A percentile compares a stretch with the other conserved stretches of the same genome.
phyloP scores from a whole-genome alignment of 176 grass and related monocot genomes.

The Dendrocalamus sinicus region DNA sequence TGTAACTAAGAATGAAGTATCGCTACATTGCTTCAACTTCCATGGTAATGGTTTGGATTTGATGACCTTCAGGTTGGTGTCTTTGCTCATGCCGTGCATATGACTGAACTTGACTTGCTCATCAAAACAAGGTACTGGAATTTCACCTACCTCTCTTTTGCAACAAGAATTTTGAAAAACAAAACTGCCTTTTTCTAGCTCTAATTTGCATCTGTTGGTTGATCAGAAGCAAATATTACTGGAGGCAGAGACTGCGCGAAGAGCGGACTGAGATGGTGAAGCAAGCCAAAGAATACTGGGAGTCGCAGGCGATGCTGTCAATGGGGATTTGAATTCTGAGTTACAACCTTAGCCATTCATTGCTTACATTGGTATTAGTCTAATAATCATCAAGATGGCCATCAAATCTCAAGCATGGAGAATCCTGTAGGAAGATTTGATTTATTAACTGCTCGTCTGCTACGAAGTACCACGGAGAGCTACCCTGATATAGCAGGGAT shows the following conservation, averaged over 20 bases:
- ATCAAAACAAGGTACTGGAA: constrained; percentile 55
- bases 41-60: not conserved
- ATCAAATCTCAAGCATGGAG: not conserved
- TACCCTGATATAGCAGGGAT: not conserved
- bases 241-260: constrained; percentile 51
- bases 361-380: constrained; percentile 8
- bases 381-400: constrained; percentile 30
- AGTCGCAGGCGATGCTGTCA: constrained; percentile 63
- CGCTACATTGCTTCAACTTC: not conserved
- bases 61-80: constrained; percentile 51
- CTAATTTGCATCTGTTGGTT: constrained; percentile 13
- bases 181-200: not conserved
- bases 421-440: constrained; percentile 21
- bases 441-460: constrained; percentile 7
- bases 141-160: not conserved
- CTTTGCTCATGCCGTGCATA: constrained; percentile 57
- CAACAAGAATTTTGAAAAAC: not conserved
- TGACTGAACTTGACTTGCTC: constrained; percentile 70
- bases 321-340: constrained; percentile 52
- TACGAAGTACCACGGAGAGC: not conserved
- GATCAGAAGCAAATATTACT: constrained; percentile 62
- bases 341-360: not conserved
- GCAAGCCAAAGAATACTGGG: constrained; percentile 83
- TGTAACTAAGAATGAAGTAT: not conserved
- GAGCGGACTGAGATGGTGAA: constrained; percentile 69